Percentiles rank a stretch among this genome's conserved stretches.
Conservation (phyloP, 352 stramenopile species). For the Peronospora tabacina region DNA sequence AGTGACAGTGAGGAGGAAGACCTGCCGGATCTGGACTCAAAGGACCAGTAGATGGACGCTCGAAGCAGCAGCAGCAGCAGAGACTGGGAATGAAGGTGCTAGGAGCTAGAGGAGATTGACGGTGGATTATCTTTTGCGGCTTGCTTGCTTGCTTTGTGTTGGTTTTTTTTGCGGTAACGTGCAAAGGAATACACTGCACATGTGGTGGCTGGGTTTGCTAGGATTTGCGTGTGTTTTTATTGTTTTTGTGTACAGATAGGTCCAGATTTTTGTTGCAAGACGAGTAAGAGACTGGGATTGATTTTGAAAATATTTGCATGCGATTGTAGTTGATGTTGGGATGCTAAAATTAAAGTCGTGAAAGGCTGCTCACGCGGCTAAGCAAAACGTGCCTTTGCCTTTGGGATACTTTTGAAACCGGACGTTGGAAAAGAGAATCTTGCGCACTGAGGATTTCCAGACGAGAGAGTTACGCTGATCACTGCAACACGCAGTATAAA, state of each 20-base stretch:
- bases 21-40: conserved; percentile 78
- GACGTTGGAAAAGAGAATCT: conserved; percentile 85
- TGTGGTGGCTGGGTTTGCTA: conserved; percentile 9
- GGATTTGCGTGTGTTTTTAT: not conserved
- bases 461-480: conserved; percentile 83
- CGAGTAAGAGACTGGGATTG: not conserved
- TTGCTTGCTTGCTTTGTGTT: conserved; percentile 8
- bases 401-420: conserved; percentile 73
- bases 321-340: conserved; percentile 12
- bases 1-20: conserved; percentile 78
- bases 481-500: conserved; percentile 26
- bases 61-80: conserved; percentile 1
- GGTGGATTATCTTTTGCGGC: conserved; percentile 5
- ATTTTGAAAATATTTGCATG: not conserved
- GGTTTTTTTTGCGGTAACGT: conserved; percentile 13
- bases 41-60: conserved; percentile 23
- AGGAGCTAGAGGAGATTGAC: conserved; percentile 4
- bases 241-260: not conserved
- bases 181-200: conserved; percentile 17
- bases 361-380: conserved; percentile 38
- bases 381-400: conserved; percentile 66
- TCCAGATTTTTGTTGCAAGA: not conserved
- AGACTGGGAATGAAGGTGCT: not conserved
- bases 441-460: conserved; percentile 86
- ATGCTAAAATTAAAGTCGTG: conserved; percentile 4